Evolutionary conservation across 2,329 filamentous ascomycete species (phyloP), one percentile per base, ranked within the genome.

Genomic region (Cucurbitaria berberidis): DNA sequence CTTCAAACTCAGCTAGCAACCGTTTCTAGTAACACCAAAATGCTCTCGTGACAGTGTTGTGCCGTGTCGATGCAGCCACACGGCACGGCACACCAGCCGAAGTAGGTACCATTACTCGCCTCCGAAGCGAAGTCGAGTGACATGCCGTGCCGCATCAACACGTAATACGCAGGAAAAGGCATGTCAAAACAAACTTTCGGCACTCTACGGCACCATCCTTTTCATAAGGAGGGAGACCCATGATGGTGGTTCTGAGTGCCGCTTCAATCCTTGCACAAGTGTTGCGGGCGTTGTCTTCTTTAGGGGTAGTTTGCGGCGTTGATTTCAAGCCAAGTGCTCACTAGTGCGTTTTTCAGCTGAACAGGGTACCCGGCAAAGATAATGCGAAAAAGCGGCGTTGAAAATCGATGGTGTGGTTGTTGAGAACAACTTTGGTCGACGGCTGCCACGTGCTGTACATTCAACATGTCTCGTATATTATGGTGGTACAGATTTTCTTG

Each of bases 101-200:
- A n/a, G n/a, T n/a, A n/a, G 29, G 45, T 30, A 18, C 15, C 29
- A 30, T 41, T 41, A 49, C 32, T 36, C 39, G 45, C 27, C 39
- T 27, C 48, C 53, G 50, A 44, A 47, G 30, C 35, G 36, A 40
- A 42, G 43, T 19, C 22, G 30, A 26, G 45, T 53, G 39, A 48
- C 50, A 48, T 48, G 45, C 45, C 30, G 35, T 41, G 48, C 38
- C 29, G 34, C 22, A 45, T 32, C 26, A 30, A 11, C n/a, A 42
- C 24, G 39, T 34, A 39, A 32, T 21, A 46, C 30, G 35, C 42
- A 49, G 35, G 44, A 46, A 34, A 53, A 48, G 56, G 56, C 50
- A 57, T 44, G 43, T 51, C 21, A 48, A 44, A 59, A 53, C 46
- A 44, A 51, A 53, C 38, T 50, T 46, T 51, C 59, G 59, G 59